phyloP scores from a whole-genome alignment of 495 filamentous ascomycete species.

The Xylaria bambusicola region DNA sequence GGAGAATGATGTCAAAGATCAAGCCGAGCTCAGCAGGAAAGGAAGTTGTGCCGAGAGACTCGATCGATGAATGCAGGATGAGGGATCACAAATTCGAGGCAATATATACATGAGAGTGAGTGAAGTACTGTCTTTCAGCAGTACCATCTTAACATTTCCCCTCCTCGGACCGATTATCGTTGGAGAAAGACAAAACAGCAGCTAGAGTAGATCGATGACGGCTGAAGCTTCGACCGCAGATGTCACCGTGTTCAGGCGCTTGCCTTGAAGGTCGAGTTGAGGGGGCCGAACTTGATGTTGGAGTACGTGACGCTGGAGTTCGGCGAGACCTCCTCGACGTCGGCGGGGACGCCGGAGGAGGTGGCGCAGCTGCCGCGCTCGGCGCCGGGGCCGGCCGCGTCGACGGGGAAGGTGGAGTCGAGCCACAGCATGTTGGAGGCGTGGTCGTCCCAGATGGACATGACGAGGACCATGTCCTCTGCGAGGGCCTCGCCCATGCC shows the following conservation, averaged over 20 bases:
- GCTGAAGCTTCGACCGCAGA: no score
- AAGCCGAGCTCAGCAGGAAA: neutral
- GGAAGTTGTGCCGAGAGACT: neutral
- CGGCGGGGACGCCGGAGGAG: slow-evolving; percentile 57
- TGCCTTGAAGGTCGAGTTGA: slow-evolving; percentile 46
- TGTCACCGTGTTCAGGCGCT: no score
- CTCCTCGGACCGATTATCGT: neutral
- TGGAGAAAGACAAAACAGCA: no score
- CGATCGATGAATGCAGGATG: slow-evolving; percentile 11
- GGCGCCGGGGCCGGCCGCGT: slow-evolving; percentile 56
- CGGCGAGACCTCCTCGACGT: slow-evolving; percentile 56
- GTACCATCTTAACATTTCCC: neutral
- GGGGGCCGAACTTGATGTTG: slow-evolving; percentile 70
- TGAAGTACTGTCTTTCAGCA: neutral
- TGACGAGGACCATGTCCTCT: slow-evolving; percentile 67
- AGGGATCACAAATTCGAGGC: neutral
- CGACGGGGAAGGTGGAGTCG: slow-evolving; percentile 66
- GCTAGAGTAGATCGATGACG: no score
- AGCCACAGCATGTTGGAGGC: slow-evolving; percentile 79
- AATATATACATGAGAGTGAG: slow-evolving; percentile 13
- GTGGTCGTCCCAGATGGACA: slow-evolving; percentile 79
- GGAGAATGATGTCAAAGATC: slow-evolving; percentile 7
- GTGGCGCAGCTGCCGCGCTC: slow-evolving; percentile 67
- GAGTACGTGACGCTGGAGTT: slow-evolving; percentile 46
- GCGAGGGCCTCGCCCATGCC: slow-evolving; percentile 61